Base-by-base conservation (phyloP, 2,329 filamentous ascomycete species). In the Aureobasidium sp. region DNA sequence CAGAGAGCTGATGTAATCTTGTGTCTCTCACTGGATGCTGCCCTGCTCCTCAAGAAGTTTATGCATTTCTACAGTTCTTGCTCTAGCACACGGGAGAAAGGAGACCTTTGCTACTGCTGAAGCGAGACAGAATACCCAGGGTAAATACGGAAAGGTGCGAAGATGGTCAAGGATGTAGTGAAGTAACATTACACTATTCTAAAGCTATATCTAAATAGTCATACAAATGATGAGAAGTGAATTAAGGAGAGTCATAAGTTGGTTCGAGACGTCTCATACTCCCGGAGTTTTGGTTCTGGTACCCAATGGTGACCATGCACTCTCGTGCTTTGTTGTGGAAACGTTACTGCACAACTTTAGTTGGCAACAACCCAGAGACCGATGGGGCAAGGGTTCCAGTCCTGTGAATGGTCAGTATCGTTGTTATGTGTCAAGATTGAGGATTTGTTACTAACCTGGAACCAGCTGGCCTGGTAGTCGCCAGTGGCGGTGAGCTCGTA, bases 401-500 rank as follows among this genome's bases (percentile, higher is more conserved):
- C 67, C 52, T 70, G 17, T 40, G 15, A 7, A 40, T 7, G 15
- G 17, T 40, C 39, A 40, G 17, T 40, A 40, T 40, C 6, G 39
- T 40, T 40, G 37, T 40, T 8, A 40, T 40, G 39, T 40, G 6
- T n/a, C 19, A 15, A 1, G 19, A 8, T 19, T 1, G 39, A 40
- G 39, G 17, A n/a, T 40, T 40, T 17, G 31, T 40, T n/a, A 40
- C 39, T 40, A 17, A 40, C 39, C 39, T 63, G 60, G 68, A 70
- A 62, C 65, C 69, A 27, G 67, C 63, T 37, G 68, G 39, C 7
- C 37, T 63, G 40, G 2, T 69, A 60, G 3, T 65, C 66, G 35
- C 63, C 62, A 44, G 62, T 52, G 12, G 66, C 64, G n/a, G 62
- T 65, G 15, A 70, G 60, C 63, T 68, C 66, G 52, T 67, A 65